Percentiles rank a stretch among this genome's conserved stretches.
Conservation (phyloP, 495 filamentous ascomycete species). For the Polyplosphaeria fusca region DNA sequence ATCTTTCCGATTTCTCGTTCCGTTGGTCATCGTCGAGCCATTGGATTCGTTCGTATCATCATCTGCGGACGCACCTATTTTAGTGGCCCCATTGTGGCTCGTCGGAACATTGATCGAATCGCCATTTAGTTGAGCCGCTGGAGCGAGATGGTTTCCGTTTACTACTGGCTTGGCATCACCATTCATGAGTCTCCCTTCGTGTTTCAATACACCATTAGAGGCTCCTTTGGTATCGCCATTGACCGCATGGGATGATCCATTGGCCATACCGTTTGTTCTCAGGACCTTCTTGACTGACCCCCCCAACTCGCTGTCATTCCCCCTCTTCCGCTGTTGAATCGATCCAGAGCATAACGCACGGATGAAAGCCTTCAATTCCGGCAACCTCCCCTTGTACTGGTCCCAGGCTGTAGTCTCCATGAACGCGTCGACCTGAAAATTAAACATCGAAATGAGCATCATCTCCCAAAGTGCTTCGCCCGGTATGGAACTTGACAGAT, state of each 20-base stretch:
- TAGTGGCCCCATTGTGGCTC: too few relatives aligned
- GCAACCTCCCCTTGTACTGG: conserved; percentile 17
- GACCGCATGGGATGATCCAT: too few relatives aligned
- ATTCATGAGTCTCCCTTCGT: not conserved
- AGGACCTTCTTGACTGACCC: not conserved
- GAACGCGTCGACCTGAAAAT: conserved; percentile 45
- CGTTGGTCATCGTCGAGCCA: too few relatives aligned
- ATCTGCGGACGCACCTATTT: too few relatives aligned
- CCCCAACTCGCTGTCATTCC: conserved; percentile 1
- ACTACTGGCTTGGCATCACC: too few relatives aligned
- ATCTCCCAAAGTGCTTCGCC: conserved; percentile 40
- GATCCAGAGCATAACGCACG: conserved; percentile 5
- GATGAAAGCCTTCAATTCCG: conserved; percentile 10
- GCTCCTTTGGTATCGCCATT: not conserved
- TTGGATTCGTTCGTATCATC: too few relatives aligned
- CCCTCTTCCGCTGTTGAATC: conserved; percentile 4
- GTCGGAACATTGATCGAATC: too few relatives aligned
- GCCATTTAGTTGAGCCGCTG: too few relatives aligned
- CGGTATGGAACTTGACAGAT: not conserved
- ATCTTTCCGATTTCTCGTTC: too few relatives aligned
- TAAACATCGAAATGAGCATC: conserved; percentile 44
- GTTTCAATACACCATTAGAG: not conserved
- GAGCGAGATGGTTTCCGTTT: too few relatives aligned
- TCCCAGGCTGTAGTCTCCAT: conserved; percentile 37
- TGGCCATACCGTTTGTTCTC: not conserved